Evolutionary conservation across 2,329 filamentous ascomycete genomes (phyloP).

Genomic region (Phyllosticta paracitricarpa): DNA sequence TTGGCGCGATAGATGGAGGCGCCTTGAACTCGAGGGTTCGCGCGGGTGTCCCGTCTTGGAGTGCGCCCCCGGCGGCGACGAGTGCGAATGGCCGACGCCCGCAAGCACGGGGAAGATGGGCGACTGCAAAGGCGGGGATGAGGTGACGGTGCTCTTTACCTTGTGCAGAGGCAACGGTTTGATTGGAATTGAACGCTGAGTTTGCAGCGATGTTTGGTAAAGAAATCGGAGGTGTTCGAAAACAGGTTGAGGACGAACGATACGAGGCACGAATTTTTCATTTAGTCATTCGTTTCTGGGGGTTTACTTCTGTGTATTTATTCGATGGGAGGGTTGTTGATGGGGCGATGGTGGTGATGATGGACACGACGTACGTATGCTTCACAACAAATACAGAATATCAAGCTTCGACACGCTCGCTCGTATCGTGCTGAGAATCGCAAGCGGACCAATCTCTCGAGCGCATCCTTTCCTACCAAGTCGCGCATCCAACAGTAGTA

Average conservation of each 20-base stretch:
- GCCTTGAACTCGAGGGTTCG: not conserved
- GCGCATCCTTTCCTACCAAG: no score
- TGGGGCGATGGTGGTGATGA: not conserved
- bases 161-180: not conserved
- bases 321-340: not conserved
- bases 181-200: not conserved
- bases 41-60: not conserved
- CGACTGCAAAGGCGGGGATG: not conserved
- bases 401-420: no score
- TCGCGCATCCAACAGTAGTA: no score
- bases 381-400: not conserved
- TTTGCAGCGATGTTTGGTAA: not conserved
- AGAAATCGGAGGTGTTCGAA: not conserved
- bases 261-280: not conserved
- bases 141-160: not conserved
- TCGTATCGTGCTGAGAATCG: no score
- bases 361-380: not conserved
- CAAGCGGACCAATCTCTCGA: no score
- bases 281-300: not conserved
- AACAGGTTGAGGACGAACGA: not conserved
- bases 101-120: not conserved
- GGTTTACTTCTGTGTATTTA: not conserved
- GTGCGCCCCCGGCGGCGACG: not conserved
- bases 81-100: slow-evolving; percentile 3
- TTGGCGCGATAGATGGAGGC: not conserved